phyloP scores from a whole-genome alignment of 2,329 filamentous ascomycete species.

The Fusarium cicatricum region DNA sequence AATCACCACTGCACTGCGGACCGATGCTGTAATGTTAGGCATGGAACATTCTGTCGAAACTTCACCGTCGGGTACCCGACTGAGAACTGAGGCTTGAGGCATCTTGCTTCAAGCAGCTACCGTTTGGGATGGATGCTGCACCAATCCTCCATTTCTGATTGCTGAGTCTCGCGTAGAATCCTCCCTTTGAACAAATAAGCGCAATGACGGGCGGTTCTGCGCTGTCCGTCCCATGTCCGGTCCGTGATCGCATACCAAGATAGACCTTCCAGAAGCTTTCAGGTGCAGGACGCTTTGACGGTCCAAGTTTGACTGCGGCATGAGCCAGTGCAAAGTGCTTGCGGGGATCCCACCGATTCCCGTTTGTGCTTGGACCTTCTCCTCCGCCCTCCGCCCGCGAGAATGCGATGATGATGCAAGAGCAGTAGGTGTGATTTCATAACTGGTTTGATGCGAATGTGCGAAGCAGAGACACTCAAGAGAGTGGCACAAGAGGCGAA shows the following conservation, averaged over 20 bases:
- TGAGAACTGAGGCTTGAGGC: constrained; percentile 26
- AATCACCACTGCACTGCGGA: constrained; percentile 34
- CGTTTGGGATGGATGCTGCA: constrained; percentile 26
- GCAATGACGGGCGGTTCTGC: constrained; percentile 16
- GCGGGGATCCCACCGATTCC: constrained; percentile 10
- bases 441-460: constrained; percentile 14
- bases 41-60: constrained; percentile 38
- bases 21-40: constrained; percentile 23
- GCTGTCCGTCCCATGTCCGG: constrained; percentile 23
- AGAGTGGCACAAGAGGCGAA: constrained; percentile 31
- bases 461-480: constrained; percentile 17
- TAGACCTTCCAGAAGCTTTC: constrained; percentile 39
- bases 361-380: constrained; percentile 16
- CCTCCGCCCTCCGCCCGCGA: background rate
- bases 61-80: constrained; percentile 25
- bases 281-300: constrained; percentile 27
- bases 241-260: constrained; percentile 22
- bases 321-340: constrained; percentile 17
- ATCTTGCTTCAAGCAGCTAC: constrained; percentile 21
- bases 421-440: constrained; percentile 11
- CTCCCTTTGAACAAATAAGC: constrained; percentile 26
- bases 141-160: constrained; percentile 38
- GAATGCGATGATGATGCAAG: constrained; percentile 18
- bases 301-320: constrained; percentile 27
- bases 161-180: constrained; percentile 26